Percentiles rank a stretch among this genome's conserved stretches.
Evolutionary conservation across 2,329 filamentous ascomycete species (phyloP).

Genomic region (Colletotrichum agaves): DNA sequence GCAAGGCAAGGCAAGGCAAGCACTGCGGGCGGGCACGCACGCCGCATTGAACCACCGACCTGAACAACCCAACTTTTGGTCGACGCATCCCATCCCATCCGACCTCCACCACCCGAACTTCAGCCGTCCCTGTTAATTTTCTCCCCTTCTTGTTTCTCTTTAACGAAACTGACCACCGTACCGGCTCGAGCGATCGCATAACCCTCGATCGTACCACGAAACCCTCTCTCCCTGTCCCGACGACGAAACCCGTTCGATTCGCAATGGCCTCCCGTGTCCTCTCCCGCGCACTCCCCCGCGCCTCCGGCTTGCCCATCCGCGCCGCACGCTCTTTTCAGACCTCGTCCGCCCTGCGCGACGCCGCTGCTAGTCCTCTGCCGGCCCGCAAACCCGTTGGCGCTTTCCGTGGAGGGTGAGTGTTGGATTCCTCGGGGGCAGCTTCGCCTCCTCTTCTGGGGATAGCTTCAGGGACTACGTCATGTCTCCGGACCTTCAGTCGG

Average conservation of each 20-base stretch:
- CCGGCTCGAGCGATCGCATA: not conserved
- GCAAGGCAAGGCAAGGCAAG: not conserved
- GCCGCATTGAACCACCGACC: constrained; percentile 2
- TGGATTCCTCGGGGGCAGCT: too few species aligned
- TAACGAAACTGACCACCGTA: not conserved
- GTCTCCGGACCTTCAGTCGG: not conserved
- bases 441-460: not conserved
- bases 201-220: constrained; percentile 2
- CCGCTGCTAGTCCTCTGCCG: constrained; percentile 60
- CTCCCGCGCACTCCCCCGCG: constrained; percentile 48
- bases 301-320: constrained; percentile 43
- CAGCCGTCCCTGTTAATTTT: not conserved
- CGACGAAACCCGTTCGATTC: constrained; percentile 23
- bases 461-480: not conserved
- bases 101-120: constrained; percentile 13
- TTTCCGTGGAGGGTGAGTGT: constrained; percentile 69
- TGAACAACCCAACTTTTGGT: not conserved
- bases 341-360: constrained; percentile 56
- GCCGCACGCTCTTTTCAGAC: constrained; percentile 60
- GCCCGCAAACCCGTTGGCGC: constrained; percentile 68
- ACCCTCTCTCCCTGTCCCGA: not conserved
- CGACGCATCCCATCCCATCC: constrained; percentile 10
- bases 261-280: constrained; percentile 61
- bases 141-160: not conserved
- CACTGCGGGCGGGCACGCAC: constrained; percentile 2